Base-by-base conservation (phyloP, 2,329 filamentous ascomycete genomes). In the Talaromyces sp. region DNA sequence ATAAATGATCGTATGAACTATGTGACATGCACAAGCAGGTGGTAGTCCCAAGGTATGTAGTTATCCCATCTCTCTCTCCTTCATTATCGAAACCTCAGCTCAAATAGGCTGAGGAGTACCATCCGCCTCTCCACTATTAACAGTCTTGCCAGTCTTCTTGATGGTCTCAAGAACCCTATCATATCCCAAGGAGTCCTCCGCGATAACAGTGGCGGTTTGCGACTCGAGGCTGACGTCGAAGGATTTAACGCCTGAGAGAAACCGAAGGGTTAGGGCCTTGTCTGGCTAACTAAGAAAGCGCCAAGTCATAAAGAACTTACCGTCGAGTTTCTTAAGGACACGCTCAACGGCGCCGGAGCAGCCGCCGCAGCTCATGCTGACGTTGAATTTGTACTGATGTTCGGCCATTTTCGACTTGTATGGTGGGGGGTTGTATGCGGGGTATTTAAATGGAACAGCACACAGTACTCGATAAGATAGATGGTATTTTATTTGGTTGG, bases 331-430 rank as follows among this genome's bases (percentile, higher is more conserved):
- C 83, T 91, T 94, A 69, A 99, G 87, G 54, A 97, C 93, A 61
- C 93, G 87, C 81, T 96, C 91, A 52, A 99, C 86, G 70, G 95
- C 95, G 74, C 93, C 93, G 54, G 93, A 97, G 89, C 95, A 99
- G 78, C 95, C 95, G 77, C 91, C 88, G 83, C 95, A 99, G 85
- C 84, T 90, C 95, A 99, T 99, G 80, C 83, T 85, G 79, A 98
- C 87, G 80, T 93, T 89, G 85, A 98, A 98, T 80, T 95, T 92
- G 90, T 98, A 98, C 71, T 88, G 91, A 84, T 97, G 92, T 72
- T 90, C 87, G 67, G 88, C 82, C 90, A 93, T 93, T 73, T 63
- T 64, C 8, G 22, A 22, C 13, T 35, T 22, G 25, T 50, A 10
- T 6, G 33, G n/a, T 25, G 37, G 37, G 35, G 37, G 31, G n/a